Evolutionary conservation across 129 eudicot species (phyloP).

Genomic region (Ambrosia trifida): DNA sequence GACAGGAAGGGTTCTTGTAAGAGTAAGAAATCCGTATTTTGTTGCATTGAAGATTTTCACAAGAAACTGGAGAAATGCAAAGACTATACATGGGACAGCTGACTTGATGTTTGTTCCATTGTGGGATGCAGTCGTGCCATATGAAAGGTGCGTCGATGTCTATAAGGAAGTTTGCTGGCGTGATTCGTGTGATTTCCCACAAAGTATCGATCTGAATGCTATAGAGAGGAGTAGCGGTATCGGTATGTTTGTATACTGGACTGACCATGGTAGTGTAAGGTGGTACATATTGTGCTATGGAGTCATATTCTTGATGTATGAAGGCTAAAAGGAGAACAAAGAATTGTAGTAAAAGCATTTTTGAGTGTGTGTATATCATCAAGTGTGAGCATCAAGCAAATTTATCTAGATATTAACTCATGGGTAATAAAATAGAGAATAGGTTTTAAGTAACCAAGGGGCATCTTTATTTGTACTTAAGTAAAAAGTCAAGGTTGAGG

Average conservation of each 20-base stretch:
- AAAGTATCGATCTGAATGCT: conserved; percentile 10
- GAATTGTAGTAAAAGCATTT: conserved; percentile 2
- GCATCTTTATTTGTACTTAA: too few species aligned
- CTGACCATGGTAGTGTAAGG: conserved; percentile 34
- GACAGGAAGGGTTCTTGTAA: conserved; percentile 19
- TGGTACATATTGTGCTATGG: background rate
- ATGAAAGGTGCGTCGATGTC: conserved; percentile 45
- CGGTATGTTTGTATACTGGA: conserved; percentile 33
- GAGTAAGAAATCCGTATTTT: conserved; percentile 26
- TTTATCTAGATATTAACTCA: background rate
- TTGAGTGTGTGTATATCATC: background rate
- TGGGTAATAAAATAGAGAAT: too few species aligned
- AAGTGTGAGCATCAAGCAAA: background rate
- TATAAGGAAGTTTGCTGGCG: conserved; percentile 34
- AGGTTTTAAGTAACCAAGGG: too few species aligned
- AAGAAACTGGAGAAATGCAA: conserved; percentile 23
- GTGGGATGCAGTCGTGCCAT: conserved; percentile 38
- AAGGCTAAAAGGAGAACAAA: conserved; percentile 1
- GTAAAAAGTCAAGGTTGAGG: too few species aligned
- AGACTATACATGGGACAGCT: conserved; percentile 18
- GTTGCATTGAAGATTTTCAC: conserved; percentile 30
- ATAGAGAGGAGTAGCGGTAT: conserved; percentile 28
- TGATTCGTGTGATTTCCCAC: background rate
- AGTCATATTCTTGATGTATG: conserved; percentile 10
- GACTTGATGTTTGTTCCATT: background rate